These are phyloP conservation scores for Shiraia sp. DNA, from an alignment of 2,329 filamentous ascomycete species.

Conservation along the genomic window DNA sequence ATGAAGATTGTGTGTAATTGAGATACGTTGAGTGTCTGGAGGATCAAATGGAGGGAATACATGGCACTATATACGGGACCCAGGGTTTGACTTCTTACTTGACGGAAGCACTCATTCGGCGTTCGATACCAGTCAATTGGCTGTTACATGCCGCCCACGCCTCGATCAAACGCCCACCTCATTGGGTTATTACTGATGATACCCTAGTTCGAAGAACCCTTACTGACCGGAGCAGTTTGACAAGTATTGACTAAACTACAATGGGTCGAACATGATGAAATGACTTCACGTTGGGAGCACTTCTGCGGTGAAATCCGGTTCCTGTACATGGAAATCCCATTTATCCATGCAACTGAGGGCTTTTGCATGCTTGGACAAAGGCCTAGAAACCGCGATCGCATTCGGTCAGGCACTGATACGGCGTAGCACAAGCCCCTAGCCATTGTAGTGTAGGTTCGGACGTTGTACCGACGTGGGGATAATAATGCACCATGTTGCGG, in stretches of 20 bases:
- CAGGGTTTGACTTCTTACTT: constrained; percentile 12
- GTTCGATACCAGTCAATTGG: constrained; percentile 27
- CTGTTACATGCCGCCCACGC: constrained; percentile 19
- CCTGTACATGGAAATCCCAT: constrained; percentile 21
- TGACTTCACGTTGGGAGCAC: constrained; percentile 23
- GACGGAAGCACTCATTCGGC: constrained; percentile 14
- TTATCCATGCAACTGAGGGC: constrained; percentile 22
- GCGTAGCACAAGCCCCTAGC: constrained; percentile 22
- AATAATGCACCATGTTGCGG: constrained; percentile 16
- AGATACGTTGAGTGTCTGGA: constrained; percentile 32
- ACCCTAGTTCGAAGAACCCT: constrained; percentile 22
- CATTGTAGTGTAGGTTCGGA: constrained; percentile 18
- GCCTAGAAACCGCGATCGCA: constrained; percentile 22
- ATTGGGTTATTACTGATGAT: constrained; percentile 23
- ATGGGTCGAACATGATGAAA: constrained; percentile 39
- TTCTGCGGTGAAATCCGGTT: constrained; percentile 21
- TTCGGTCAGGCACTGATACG: constrained; percentile 17
- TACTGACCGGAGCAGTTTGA: constrained; percentile 25
- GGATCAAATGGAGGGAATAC: constrained; percentile 11
- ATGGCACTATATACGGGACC: constrained; percentile 22
- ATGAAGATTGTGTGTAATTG: constrained; percentile 11
- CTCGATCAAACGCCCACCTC: constrained; percentile 30
- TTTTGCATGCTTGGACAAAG: constrained; percentile 28
- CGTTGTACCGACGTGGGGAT: constrained; percentile 16
- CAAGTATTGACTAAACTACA: constrained; percentile 26